Base-by-base conservation (phyloP, 257 asterid species). In the Thymus mandschuricus region DNA sequence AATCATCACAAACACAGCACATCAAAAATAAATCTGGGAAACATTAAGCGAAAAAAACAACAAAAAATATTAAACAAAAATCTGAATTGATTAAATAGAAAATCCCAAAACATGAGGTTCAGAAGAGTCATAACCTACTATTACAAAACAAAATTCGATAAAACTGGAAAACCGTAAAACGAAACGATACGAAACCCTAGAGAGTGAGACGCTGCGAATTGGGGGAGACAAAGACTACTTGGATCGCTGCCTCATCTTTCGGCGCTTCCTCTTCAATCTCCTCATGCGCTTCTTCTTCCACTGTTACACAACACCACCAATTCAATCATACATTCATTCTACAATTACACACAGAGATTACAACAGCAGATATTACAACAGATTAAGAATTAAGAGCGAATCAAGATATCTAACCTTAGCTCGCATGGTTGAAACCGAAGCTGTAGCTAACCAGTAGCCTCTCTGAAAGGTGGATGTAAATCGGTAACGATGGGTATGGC, bases 351-450 rank as follows among this genome's bases (percentile, higher is more conserved):
- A 21, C 21, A 21, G 21, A 21, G 0, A 21, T 21, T 0, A 21
- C 21, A 21, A n/a, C n/a, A n/a, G n/a, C 46, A 21, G 21, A 21
- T 0, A 21, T 21, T 21, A 21, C 8, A 10, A 54, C 56, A 0
- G 29, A 72, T 3, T 35, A 11, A 12, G 27, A 40, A 38, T 21
- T 15, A 5, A n/a, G 27, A 15, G 21, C 10, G 5, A 33, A 49
- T 5, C 12, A 31, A 8, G 2, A 38, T 38, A 38, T 5, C 41
- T 67, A 27, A 78, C 82, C 78, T 78, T 78, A 3, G 82, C 82
- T 43, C 82, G 73, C 82, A 78, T 78, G 13, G 78, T 45, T 62
- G 68, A 46, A 62, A 11, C 52, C 41, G 40, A 54, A 64, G 27
- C 50, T 45, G 33, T 10, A 52, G n/a, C 30, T 8, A 43, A 43